A percentile compares a stretch with the other conserved stretches of the same genome.
phyloP scores from a whole-genome alignment of 139 green algal genomes.

The Microglena sp. region DNA sequence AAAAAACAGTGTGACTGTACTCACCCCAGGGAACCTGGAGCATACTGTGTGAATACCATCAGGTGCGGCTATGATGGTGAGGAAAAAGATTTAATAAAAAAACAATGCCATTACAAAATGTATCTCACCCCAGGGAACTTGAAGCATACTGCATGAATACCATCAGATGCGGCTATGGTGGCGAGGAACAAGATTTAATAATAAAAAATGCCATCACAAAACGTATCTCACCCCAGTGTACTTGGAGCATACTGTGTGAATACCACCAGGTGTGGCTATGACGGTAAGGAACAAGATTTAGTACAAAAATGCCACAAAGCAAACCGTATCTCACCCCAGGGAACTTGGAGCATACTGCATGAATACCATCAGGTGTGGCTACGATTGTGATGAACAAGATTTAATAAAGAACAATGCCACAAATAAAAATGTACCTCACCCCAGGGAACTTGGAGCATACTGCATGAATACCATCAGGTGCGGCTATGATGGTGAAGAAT shows the following conservation, averaged over 20 bases:
- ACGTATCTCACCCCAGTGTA: constrained; percentile 61
- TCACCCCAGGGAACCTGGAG: constrained; percentile 51
- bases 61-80: constrained; percentile 87
- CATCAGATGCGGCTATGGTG: constrained; percentile 87
- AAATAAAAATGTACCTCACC: too few relatives aligned
- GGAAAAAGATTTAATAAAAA: constrained; percentile 90
- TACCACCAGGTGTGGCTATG: constrained; percentile 86
- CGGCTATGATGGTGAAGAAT: constrained; percentile 86
- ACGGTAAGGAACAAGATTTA: constrained; percentile 90
- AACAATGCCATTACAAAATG: too few relatives aligned
- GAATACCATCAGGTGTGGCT: constrained; percentile 81
- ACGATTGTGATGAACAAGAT: constrained; percentile 92
- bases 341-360: constrained; percentile 47
- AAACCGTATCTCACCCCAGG: too few relatives aligned
- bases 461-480: constrained; percentile 76
- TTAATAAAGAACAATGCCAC: too few relatives aligned
- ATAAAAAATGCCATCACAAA: too few relatives aligned
- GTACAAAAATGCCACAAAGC: too few relatives aligned
- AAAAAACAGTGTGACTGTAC: too few relatives aligned
- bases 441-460: constrained; percentile 54
- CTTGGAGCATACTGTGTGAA: constrained; percentile 49
- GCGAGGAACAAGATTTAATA: constrained; percentile 90
- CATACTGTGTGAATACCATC: constrained; percentile 75
- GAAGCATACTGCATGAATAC: constrained; percentile 60
- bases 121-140: constrained; percentile 54